phyloP scores from a whole-genome alignment of 768 basidiomycete genomes.

The Lepiota venenata region DNA sequence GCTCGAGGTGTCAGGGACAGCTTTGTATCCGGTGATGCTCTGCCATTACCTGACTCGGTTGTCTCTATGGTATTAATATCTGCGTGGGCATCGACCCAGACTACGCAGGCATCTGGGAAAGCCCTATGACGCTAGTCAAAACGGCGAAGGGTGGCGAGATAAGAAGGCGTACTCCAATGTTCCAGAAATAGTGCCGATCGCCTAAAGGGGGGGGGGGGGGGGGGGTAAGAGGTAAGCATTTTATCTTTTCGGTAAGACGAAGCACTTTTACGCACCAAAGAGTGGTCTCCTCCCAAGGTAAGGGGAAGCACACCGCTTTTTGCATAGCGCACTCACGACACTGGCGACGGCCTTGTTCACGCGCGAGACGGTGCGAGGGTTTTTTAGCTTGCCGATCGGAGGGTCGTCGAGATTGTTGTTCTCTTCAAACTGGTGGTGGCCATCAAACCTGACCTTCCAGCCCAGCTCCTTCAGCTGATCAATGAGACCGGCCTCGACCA shows the following conservation, averaged over 20 bases:
- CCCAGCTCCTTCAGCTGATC: constrained; percentile 74
- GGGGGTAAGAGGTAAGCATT: constrained; percentile 10
- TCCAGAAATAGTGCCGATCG: constrained; percentile 94
- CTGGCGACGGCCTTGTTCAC: constrained; percentile 80
- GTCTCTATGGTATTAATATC: constrained; percentile 92
- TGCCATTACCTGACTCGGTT: constrained; percentile 62
- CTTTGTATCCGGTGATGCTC: background rate
- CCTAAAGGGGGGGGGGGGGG: constrained; percentile 33
- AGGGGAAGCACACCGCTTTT: constrained; percentile 80
- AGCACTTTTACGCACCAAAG: constrained; percentile 53
- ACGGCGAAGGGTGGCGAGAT: background rate
- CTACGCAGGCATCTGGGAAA: constrained; percentile 78
- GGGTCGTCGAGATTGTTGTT: constrained; percentile 63
- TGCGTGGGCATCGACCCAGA: constrained; percentile 98
- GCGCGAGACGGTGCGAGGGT: constrained; percentile 81
- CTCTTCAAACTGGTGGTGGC: constrained; percentile 86
- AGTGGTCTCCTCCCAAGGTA: constrained; percentile 96
- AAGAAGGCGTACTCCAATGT: constrained; percentile 59
- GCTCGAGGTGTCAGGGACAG: constrained; percentile 8
- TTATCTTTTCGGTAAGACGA: constrained; percentile 1
- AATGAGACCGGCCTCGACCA: constrained; percentile 84
- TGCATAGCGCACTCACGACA: constrained; percentile 70
- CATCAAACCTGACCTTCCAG: constrained; percentile 89
- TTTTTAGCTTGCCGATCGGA: constrained; percentile 86
- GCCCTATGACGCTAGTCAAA: constrained; percentile 34